phyloP scores from a whole-genome alignment of 2,329 filamentous ascomycete genomes.

The Penicillium hordei region DNA sequence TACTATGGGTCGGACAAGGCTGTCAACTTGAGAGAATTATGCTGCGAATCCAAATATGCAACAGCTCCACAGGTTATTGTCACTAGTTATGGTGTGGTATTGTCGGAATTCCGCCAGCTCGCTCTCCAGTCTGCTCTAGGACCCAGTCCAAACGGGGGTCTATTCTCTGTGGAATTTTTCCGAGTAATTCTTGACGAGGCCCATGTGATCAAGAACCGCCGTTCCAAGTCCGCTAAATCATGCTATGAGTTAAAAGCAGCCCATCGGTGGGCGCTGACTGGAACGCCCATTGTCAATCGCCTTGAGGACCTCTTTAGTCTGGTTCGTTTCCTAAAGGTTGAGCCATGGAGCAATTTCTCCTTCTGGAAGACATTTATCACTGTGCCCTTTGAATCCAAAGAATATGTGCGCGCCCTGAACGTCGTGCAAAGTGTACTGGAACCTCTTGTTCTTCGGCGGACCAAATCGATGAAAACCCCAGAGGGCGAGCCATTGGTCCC shows the following conservation, averaged over 20 bases:
- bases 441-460: constrained; percentile 88
- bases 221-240: constrained; percentile 90
- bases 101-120: constrained; percentile 84
- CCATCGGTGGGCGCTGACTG: constrained; percentile 91
- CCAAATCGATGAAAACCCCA: constrained; percentile 97
- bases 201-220: constrained; percentile 85
- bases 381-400: constrained; percentile 90
- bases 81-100: constrained; percentile 87
- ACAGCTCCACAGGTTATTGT: constrained; percentile 87
- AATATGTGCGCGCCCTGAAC: constrained; percentile 89
- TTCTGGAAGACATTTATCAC: constrained; percentile 99
- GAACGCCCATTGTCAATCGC: constrained; percentile 94
- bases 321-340: constrained; percentile 86
- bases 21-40: constrained; percentile 74
- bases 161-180: constrained; percentile 94
- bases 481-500: constrained; percentile 78
- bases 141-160: constrained; percentile 68
- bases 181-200: constrained; percentile 93
- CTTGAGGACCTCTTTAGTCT: constrained; percentile 93
- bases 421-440: constrained; percentile 97
- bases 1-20: constrained; percentile 91
- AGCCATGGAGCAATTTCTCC: constrained; percentile 98
- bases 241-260: constrained; percentile 85
- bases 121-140: constrained; percentile 53
- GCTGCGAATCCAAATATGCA: constrained; percentile 69